Base-by-base conservation (phyloP, 179 eudicot genomes). In the Carnegiea gigantea region DNA sequence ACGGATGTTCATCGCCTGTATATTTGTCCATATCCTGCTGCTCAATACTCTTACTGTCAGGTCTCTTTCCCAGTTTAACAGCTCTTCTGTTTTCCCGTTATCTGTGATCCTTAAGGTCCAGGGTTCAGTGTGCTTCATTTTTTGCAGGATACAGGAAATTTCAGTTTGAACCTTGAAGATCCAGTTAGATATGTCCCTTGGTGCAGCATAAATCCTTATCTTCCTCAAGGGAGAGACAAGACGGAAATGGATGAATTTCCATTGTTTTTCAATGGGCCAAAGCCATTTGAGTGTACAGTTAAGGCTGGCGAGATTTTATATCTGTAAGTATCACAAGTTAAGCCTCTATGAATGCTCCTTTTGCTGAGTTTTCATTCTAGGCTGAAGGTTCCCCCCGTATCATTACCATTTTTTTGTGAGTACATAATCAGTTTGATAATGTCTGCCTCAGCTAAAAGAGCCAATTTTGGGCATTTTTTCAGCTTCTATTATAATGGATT, bases 291-390 rank as follows among this genome's bases (percentile, higher is more conserved):
- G 85, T 93, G 93, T 84, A 91, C 96, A 15, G 97, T 96, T 65
- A 96, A 92, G 89, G 93, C 98, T 12, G 99, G 99, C 80, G 96
- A 96, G 83, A 91, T 94, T 74, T 87, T 96, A 80, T 96, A 94
- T 85, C 82, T 96, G 98, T 96, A 86, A 93, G 98, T 84, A 64
- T 78, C 46, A 21, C 70, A 33, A 21, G 64, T 60, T 78, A 43
- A 80, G 64, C 64, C 28, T 65, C 73, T 78, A 10, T 40, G 36
- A 65, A 24, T 10, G 26, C 6, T 3, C 9, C 62, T 51, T 30
- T 28, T 71, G 0, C 4, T 62, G 73, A 38, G 38, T 15, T 64
- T 33, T 67, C 30, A 11, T 48, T 65, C 43, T 40, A 38, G 60
- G 28, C 21, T 4, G 2, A 20, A 38, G 0, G 44, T n/a, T 43